Evolutionary conservation across 139 green algal species (phyloP), one percentile per base, ranked within the genome.

Genomic region (Tetraselmis chui): DNA sequence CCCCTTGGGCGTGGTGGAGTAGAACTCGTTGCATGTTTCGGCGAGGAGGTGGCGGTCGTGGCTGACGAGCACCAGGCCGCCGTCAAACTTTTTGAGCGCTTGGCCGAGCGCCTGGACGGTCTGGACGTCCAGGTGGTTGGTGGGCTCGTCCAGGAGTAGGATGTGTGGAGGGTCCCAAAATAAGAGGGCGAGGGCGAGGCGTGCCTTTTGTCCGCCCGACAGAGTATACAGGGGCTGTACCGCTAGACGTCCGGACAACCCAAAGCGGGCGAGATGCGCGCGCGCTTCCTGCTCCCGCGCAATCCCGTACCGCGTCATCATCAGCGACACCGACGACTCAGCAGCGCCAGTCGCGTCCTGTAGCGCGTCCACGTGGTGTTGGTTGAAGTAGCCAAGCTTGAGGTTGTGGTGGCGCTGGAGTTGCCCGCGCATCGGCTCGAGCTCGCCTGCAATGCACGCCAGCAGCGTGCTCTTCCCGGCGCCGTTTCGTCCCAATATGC

Each of bases 381-480:
- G 91, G 1, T 76, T 85, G 83, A 94, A 94, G 29, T 85, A 74
- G 2, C 84, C 86, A 28, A 94, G 81, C 23, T 85, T 84, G 1
- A 93, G 77, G 25, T 84, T 79, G 30, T 74, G 75, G 28, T 86
- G 80, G 18, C 23, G 75, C 28, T 78, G 18, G 1, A 84, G 67
- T 0, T 32, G 79, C 29, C 83, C 83, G 1, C 30, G 28, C 74
- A 80, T 28, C 26, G 86, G 79, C 1, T 32, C 26, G 23, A 88
- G 75, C 32, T 89, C 75, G 0, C 83, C 83, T 23, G 80, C 80
- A 25, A 94, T 77, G 24, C 92, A 85, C 83, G 91, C 93, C 0
- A 94, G 78, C 30, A 94, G 83, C 2, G 91, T 94, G 2, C 86
- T 90, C 84, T 94, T 94, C 30, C 91, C 91, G 45, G 83, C 30